Evolutionary conservation across 192 early-diverging fungal species (phyloP).

Genomic region (Anaeromyces robustus): DNA sequence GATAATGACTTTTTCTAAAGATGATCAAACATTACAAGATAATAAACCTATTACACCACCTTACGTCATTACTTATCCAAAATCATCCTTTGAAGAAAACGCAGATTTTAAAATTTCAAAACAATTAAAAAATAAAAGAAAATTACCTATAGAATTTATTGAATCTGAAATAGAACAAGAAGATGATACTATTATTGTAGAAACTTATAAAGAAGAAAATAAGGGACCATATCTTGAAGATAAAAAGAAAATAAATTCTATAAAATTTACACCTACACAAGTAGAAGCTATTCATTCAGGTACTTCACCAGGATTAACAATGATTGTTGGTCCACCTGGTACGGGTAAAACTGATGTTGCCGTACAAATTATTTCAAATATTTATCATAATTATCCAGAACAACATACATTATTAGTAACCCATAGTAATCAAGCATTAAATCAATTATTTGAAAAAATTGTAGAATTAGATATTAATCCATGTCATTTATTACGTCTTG

Average conservation of each 20-base stretch:
- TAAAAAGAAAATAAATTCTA: conserved; percentile 44
- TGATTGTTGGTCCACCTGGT: conserved; percentile 95
- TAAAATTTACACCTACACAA: conserved; percentile 78
- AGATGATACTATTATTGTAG: conserved; percentile 34
- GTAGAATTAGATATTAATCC: conserved; percentile 79
- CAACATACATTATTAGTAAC: conserved; percentile 88
- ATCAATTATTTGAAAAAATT: conserved; percentile 97
- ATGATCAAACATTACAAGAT: background rate
- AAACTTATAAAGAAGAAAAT: conserved; percentile 41
- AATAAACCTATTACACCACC: conserved; percentile 33
- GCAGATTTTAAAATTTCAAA: conserved; percentile 5
- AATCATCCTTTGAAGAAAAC: conserved; percentile 15
- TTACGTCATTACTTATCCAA: conserved; percentile 58
- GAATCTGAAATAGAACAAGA: background rate
- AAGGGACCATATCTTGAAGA: conserved; percentile 64
- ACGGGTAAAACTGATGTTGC: conserved; percentile 98
- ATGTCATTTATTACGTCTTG: conserved; percentile 82
- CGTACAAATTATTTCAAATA: conserved; percentile 86
- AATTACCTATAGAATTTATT: background rate
- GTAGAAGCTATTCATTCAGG: conserved; percentile 78
- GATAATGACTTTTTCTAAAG: conserved; percentile 11
- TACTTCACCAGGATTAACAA: conserved; percentile 65
- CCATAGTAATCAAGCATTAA: conserved; percentile 95
- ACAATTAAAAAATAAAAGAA: conserved; percentile 5
- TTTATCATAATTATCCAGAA: conserved; percentile 80